Base-by-base conservation (phyloP, 2,329 filamentous ascomycete species). In the Truncatella angustata region DNA sequence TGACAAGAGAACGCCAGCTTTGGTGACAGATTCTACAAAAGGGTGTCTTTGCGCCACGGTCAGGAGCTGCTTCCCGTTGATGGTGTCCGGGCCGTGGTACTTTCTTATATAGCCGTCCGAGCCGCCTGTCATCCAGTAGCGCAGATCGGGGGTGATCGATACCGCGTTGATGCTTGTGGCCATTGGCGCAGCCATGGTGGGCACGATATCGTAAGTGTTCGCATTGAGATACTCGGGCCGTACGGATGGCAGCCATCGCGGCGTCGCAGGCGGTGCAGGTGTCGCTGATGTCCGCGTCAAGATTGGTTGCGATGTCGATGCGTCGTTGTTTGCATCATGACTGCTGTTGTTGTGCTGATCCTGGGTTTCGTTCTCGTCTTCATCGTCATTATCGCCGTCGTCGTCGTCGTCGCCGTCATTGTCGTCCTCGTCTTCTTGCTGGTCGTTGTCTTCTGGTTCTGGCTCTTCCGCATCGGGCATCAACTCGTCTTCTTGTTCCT, bases 21-120 rank as follows among this genome's bases (percentile, higher is more conserved):
- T 99, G 51, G 91, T 90, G 39, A 99, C 94, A 62, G 90, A 96
- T 67, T 99, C 94, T 36, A 99, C 94, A 63, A 97, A 99, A 0
- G 94, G 94, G 66, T 99, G 94, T 45, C 90, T 81, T 73, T 99
- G 94, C 28, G 94, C 94, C 5, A 99, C 94, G 0, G 94, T 99
- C 62, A 99, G 76, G 55, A 93, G 86, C 30, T 94, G 83, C 72
- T 96, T 97, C 58, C 91, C 91, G 66, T 99, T 99, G 60, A 95
- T 92, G 4, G 94, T 97, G 32, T 91, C 91, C 3, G 90, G 86
- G 68, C 94, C 96, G 68, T 99, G 95, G 72, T 95, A 97, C 70
- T 97, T 97, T 52, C 94, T 84, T 57, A 99, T 93, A 66, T 96
- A 99, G 44, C 94, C 93, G 71, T 99, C 94, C 0, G 89, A 87